phyloP scores from a whole-genome alignment of 495 filamentous ascomycete genomes.

The Annulohypoxylon stygium region DNA sequence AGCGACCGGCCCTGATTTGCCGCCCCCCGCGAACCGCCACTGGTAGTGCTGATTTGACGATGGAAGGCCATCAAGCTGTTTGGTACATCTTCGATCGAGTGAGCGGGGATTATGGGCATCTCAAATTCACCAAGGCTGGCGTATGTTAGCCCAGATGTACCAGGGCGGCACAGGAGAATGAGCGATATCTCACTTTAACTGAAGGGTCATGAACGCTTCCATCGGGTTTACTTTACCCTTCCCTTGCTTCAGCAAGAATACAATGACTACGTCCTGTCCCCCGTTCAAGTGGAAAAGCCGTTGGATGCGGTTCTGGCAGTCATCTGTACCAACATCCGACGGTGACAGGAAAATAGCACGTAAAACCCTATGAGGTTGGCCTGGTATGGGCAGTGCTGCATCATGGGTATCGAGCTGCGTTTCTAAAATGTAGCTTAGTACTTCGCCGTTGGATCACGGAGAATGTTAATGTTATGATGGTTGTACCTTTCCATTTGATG shows the following conservation, averaged over 20 bases:
- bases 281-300: slow-evolving; percentile 61
- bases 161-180: background rate
- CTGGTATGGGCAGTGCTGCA: slow-evolving; percentile 59
- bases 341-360: slow-evolving; percentile 68
- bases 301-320: slow-evolving; percentile 58
- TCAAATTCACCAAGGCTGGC: slow-evolving; percentile 44
- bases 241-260: slow-evolving; percentile 63
- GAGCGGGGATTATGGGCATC: slow-evolving; percentile 55
- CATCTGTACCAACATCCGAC: slow-evolving; percentile 53
- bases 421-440: slow-evolving; percentile 56
- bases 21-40: slow-evolving; percentile 21
- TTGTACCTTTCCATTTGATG: slow-evolving; percentile 64
- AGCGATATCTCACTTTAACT: slow-evolving; percentile 53
- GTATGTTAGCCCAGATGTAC: slow-evolving; percentile 26
- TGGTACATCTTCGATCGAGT: slow-evolving; percentile 46
- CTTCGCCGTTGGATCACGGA: background rate
- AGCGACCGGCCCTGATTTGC: slow-evolving; percentile 51
- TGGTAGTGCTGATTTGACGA: slow-evolving; percentile 36
- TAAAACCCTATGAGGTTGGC: slow-evolving; percentile 48
- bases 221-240: slow-evolving; percentile 49
- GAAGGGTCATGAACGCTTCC: slow-evolving; percentile 58
- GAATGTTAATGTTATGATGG: background rate
- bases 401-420: slow-evolving; percentile 65
- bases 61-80: slow-evolving; percentile 50
- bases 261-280: slow-evolving; percentile 60